phyloP scores from a whole-genome alignment of 305 asterid species.

The Rubia peregrina region DNA sequence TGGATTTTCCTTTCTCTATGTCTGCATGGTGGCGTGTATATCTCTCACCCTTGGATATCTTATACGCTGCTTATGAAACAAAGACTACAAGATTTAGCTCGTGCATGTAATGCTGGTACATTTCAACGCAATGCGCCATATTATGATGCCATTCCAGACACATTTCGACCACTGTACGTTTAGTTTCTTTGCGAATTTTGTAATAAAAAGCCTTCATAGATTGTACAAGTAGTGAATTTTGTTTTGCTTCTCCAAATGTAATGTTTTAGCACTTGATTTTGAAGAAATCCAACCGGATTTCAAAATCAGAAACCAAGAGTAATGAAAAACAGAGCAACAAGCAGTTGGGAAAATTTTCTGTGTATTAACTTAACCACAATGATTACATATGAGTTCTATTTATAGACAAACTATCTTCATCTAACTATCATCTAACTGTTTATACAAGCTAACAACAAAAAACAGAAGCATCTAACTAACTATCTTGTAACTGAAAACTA shows the following conservation, averaged over 20 bases:
- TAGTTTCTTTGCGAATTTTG: background rate
- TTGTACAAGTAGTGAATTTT: background rate
- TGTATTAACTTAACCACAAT: too few species aligned
- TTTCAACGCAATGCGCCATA: background rate
- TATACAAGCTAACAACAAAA: too few species aligned
- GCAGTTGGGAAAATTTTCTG: too few species aligned
- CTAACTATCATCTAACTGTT: too few species aligned
- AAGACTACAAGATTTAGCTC: background rate
- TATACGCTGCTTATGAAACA: conserved; percentile 23
- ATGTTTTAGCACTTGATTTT: background rate
- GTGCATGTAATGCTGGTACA: background rate
- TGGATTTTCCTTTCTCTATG: conserved; percentile 73
- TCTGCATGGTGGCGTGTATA: conserved; percentile 68
- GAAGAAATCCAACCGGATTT: too few species aligned
- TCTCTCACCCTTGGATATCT: conserved; percentile 51
- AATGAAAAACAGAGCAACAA: too few species aligned
- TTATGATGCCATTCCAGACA: background rate
- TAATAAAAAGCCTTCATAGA: background rate
- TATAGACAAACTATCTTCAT: too few species aligned
- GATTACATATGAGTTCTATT: too few species aligned
- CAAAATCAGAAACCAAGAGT: too few species aligned
- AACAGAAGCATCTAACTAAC: too few species aligned
- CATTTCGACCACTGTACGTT: background rate
- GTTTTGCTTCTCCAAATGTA: background rate
- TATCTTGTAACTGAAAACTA: too few species aligned